A percentile compares a stretch with the other conserved stretches of the same genome.
Conservation (phyloP, 352 stramenopile species). For the Pythium volutum region DNA sequence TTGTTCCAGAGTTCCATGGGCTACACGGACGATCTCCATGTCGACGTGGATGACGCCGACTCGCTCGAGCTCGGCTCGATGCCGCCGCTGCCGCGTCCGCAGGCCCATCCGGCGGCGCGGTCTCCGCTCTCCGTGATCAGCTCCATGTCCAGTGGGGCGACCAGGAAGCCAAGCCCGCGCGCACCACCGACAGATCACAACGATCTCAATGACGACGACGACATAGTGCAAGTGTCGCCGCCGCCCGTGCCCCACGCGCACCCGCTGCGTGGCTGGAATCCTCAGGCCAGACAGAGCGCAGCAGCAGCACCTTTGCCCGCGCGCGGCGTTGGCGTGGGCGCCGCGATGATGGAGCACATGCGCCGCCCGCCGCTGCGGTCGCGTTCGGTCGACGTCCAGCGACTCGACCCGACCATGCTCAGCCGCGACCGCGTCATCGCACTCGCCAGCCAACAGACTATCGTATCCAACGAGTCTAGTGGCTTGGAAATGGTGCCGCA, state of each 20-base stretch:
- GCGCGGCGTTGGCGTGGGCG: neutral
- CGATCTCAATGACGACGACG: conserved; percentile 20
- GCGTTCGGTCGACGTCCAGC: conserved; percentile 24
- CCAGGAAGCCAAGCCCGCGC: neutral
- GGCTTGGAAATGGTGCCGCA: conserved; percentile 25
- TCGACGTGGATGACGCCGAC: conserved; percentile 16
- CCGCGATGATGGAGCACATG: conserved; percentile 10
- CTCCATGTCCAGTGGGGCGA: neutral
- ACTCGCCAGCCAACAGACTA: conserved; percentile 21
- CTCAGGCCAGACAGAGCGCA: conserved; percentile 1
- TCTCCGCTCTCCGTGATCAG: conserved; percentile 10
- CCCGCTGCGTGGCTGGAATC: conserved; percentile 36
- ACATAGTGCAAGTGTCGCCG: conserved; percentile 29
- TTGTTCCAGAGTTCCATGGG: conserved; percentile 1
- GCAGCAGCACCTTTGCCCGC: too few relatives aligned
- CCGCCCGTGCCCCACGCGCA: conserved; percentile 53
- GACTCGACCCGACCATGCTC: conserved; percentile 54
- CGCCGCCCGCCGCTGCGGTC: conserved; percentile 12
- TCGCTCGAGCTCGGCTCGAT: conserved; percentile 41
- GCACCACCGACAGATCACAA: neutral
- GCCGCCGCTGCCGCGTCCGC: conserved; percentile 42
- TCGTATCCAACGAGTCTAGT: neutral
- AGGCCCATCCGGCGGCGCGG: conserved; percentile 26
- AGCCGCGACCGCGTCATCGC: conserved; percentile 40
- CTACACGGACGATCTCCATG: conserved; percentile 20